A percentile compares a stretch with the other conserved stretches of the same genome.
Evolutionary conservation across 1,139 yeast genomes (phyloP).

Genomic region (Scheffersomyces lignicola): DNA sequence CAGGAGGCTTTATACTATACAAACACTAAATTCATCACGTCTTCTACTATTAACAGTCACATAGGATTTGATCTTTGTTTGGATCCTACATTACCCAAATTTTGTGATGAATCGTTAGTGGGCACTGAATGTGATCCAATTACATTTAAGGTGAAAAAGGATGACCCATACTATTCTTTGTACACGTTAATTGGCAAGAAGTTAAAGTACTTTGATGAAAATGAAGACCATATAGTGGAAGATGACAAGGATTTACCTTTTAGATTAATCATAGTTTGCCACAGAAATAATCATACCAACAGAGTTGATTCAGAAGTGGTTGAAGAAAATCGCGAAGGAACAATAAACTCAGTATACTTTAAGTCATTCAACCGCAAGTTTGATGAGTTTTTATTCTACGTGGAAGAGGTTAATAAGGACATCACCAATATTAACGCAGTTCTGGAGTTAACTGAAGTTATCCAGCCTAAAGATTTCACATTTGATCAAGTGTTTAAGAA

Average conservation of each 20-base stretch:
- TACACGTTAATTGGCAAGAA: conserved; percentile 49
- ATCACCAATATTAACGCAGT: conserved; percentile 20
- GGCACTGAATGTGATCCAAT: conserved; percentile 52
- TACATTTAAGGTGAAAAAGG: conserved; percentile 55
- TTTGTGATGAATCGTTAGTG: conserved; percentile 49
- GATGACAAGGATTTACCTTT: conserved; percentile 36
- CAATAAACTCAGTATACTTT: conserved; percentile 40
- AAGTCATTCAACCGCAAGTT: conserved; percentile 39
- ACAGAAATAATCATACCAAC: conserved; percentile 72
- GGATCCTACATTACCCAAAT: conserved; percentile 46
- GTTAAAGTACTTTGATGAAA: conserved; percentile 30
- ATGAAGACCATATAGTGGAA: conserved; percentile 28
- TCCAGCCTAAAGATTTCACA: conserved; percentile 23
- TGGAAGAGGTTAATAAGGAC: conserved; percentile 44
- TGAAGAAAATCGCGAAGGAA: conserved; percentile 26
- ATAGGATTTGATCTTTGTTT: conserved; percentile 80
- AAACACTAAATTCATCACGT: conserved; percentile 56
- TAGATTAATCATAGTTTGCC: conserved; percentile 65
- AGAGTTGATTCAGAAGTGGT: conserved; percentile 61
- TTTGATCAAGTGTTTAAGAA: conserved; percentile 23
- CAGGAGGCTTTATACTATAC: conserved; percentile 81
- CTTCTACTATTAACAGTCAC: conserved; percentile 53
- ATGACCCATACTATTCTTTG: conserved; percentile 53
- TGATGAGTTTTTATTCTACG: conserved; percentile 49
- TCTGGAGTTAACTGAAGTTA: conserved; percentile 6